Percentiles rank a stretch among this genome's conserved stretches.
phyloP scores from a whole-genome alignment of 164 flowering plant species.

The Dillenia suffruticosa region DNA sequence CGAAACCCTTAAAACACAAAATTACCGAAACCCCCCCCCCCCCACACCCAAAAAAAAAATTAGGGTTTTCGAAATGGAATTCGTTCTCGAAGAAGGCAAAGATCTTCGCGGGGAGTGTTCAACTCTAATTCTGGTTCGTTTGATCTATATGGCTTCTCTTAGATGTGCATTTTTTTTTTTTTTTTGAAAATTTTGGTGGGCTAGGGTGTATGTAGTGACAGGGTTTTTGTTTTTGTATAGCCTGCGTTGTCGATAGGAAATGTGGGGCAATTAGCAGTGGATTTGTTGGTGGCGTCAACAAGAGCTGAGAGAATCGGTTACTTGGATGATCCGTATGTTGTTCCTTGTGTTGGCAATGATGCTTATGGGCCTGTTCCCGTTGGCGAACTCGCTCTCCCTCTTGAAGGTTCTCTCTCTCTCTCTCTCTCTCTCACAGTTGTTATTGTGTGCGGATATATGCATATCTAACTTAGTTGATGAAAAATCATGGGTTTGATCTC shows the following conservation, averaged over 20 bases:
- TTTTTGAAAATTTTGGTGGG: conserved; percentile 3
- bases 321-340: conserved; percentile 69
- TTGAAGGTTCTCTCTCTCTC: conserved; percentile 45
- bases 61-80: conserved; percentile 43
- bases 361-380: conserved; percentile 62
- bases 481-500: too few species aligned
- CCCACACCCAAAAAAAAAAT: too few species aligned
- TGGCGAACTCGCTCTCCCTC: conserved; percentile 59
- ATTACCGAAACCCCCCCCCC: too few species aligned
- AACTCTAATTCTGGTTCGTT: conserved; percentile 59
- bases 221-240: conserved; percentile 22
- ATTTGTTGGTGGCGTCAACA: conserved; percentile 59
- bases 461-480: too few species aligned
- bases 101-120: conserved; percentile 31
- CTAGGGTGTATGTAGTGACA: neutral
- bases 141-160: neutral
- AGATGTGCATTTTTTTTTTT: neutral
- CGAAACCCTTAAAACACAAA: too few species aligned
- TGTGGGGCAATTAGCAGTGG: conserved; percentile 83
- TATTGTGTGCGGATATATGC: too few species aligned
- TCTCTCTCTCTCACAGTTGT: neutral
- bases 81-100: conserved; percentile 53
- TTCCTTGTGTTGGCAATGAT: conserved; percentile 86
- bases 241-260: conserved; percentile 93
- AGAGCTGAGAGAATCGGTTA: conserved; percentile 65